Evolutionary conservation across 2,329 filamentous ascomycete genomes (phyloP).

Genomic region (Cercospora beticola): DNA sequence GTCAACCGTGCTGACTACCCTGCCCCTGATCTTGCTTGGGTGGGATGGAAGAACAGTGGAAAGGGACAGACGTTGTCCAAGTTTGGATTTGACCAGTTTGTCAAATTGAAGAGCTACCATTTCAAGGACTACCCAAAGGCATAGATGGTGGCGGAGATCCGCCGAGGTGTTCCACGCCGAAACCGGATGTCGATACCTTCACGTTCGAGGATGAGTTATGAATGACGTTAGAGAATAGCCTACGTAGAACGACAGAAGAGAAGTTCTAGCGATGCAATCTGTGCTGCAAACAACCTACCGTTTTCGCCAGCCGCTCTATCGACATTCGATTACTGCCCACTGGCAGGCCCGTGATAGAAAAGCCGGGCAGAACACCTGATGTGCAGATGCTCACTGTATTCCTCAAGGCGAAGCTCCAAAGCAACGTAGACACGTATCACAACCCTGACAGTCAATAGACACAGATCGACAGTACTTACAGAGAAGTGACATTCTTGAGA

Average conservation of each 20-base stretch:
- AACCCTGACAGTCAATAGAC: not conserved
- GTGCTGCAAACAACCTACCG: not conserved
- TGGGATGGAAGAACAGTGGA: slow-evolving; percentile 95
- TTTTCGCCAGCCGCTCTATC: not conserved
- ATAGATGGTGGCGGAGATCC: not conserved
- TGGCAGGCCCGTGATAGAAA: too few species aligned
- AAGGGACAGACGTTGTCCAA: slow-evolving; percentile 85
- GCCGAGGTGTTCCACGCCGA: not conserved
- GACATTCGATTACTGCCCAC: not conserved
- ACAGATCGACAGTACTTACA: not conserved
- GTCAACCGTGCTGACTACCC: slow-evolving; percentile 93
- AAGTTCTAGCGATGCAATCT: not conserved
- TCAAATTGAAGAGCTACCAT: slow-evolving; percentile 95
- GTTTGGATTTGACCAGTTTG: slow-evolving; percentile 93
- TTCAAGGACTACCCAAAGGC: slow-evolving; percentile 71
- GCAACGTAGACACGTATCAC: not conserved
- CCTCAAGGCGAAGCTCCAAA: not conserved
- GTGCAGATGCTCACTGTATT: not conserved
- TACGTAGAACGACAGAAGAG: not conserved
- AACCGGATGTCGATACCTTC: too few species aligned
- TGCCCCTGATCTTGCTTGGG: slow-evolving; percentile 64
- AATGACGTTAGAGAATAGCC: not conserved
- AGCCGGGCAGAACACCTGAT: not conserved
- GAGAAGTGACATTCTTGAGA: not conserved
- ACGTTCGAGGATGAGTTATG: not conserved